phyloP scores from a whole-genome alignment of 2,329 filamentous ascomycete genomes.

The Botrytis hyacinthi region DNA sequence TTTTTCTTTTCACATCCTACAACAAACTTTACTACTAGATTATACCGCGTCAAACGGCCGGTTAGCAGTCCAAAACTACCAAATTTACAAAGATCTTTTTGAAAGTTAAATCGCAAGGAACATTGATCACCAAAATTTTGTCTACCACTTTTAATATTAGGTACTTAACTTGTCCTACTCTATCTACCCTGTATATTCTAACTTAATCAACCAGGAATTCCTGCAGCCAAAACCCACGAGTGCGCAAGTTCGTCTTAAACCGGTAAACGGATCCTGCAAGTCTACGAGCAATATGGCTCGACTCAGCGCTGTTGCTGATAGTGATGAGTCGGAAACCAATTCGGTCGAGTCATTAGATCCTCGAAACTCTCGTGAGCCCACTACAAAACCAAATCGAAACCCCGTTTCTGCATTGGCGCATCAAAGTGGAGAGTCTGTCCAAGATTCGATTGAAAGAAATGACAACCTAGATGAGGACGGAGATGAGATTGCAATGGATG shows the following conservation, averaged over 20 bases:
- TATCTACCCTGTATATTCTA: not conserved
- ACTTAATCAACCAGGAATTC: not conserved
- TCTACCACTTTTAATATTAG: not conserved
- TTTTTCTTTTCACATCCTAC: not conserved
- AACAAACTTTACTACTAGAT: not conserved
- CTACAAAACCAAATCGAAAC: slow-evolving; percentile 22
- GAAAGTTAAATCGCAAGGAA: not conserved
- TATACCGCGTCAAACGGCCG: not conserved
- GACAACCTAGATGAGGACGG: not conserved
- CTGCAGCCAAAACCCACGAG: not conserved
- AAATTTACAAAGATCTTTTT: not conserved
- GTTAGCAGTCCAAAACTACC: not conserved
- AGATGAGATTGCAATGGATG: not conserved
- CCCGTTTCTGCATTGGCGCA: slow-evolving; percentile 31
- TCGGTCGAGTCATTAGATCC: not conserved
- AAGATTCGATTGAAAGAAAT: slow-evolving; percentile 17
- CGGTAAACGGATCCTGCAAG: not conserved
- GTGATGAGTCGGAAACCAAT: slow-evolving; percentile 26
- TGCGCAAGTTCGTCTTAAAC: not conserved
- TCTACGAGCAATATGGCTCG: not conserved
- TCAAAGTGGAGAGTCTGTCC: slow-evolving; percentile 28
- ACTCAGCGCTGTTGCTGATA: slow-evolving; percentile 22
- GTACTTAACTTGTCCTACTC: not conserved
- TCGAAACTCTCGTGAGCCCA: slow-evolving; percentile 21
- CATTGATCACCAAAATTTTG: not conserved